Evolutionary conservation across 768 basidiomycete species (phyloP).

Genomic region (Panaeolus cyanescens): DNA sequence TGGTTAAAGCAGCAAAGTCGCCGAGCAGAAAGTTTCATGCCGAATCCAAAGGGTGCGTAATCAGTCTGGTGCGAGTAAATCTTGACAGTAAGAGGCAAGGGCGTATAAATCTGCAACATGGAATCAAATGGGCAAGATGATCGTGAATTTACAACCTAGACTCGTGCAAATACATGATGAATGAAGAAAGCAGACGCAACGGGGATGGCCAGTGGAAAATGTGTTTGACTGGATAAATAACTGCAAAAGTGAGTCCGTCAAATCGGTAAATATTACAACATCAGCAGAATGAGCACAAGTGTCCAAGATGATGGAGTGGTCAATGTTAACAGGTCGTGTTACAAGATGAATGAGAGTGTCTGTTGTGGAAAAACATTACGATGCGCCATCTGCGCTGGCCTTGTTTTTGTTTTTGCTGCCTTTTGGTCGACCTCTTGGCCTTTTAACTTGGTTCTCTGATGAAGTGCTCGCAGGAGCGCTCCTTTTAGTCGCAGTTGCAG

Average conservation of each 20-base stretch:
- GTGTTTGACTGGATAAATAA: neutral
- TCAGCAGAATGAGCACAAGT: neutral
- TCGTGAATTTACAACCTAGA: neutral
- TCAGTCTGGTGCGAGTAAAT: too few relatives aligned
- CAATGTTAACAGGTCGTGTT: neutral
- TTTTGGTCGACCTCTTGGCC: constrained; percentile 68
- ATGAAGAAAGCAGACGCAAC: neutral
- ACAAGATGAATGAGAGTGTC: neutral
- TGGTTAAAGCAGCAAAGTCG: too few relatives aligned
- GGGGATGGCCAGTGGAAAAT: neutral
- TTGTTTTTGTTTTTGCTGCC: constrained; percentile 63
- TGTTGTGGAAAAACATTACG: neutral
- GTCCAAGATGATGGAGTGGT: neutral
- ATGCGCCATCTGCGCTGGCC: constrained; percentile 5
- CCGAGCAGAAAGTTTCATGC: too few relatives aligned
- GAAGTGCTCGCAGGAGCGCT: constrained; percentile 19
- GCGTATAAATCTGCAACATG: neutral
- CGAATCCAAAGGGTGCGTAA: too few relatives aligned
- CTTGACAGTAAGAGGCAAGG: too few relatives aligned
- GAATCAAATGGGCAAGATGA: neutral
- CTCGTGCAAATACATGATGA: neutral
- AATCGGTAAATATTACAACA: neutral
- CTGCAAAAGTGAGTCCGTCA: neutral
- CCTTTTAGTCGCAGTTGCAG: constrained; percentile 23
- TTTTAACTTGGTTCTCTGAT: constrained; percentile 37